Conservation (phyloP, 2,329 filamentous ascomycete species). For the Dactylonectria estremocensis region DNA sequence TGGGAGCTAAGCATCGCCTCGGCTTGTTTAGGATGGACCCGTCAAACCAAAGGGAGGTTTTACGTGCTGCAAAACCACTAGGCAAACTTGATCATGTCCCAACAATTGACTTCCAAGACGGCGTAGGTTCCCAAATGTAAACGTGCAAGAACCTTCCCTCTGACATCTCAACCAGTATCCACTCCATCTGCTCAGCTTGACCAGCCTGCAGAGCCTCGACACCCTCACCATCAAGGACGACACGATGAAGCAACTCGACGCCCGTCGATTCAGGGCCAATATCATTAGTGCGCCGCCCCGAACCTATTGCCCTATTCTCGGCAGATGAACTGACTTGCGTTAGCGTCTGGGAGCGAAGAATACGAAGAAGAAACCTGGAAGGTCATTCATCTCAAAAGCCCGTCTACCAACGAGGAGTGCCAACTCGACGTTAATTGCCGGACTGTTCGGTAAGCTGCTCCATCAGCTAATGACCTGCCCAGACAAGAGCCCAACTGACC, state of each 20-base stretch:
- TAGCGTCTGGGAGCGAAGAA: constrained; percentile 73
- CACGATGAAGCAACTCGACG: constrained; percentile 67
- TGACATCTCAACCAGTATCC: constrained; percentile 69
- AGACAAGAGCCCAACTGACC: constrained; percentile 24
- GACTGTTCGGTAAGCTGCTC: constrained; percentile 68
- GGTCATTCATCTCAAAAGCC: constrained; percentile 66
- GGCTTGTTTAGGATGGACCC: constrained; percentile 79
- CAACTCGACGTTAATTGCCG: constrained; percentile 73
- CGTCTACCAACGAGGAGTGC: constrained; percentile 40
- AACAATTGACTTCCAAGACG: constrained; percentile 78
- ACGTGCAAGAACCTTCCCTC: neutral
- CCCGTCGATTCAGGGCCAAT: constrained; percentile 79
- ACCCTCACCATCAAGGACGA: constrained; percentile 67
- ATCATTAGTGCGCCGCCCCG: constrained; percentile 68
- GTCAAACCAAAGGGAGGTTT: constrained; percentile 69
- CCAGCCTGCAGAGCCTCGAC: constrained; percentile 74
- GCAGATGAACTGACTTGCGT: constrained; percentile 20
- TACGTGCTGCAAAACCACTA: constrained; percentile 71
- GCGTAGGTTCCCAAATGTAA: constrained; percentile 62
- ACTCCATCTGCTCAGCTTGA: constrained; percentile 77
- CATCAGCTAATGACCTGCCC: neutral
- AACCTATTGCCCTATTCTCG: constrained; percentile 9
- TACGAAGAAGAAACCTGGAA: constrained; percentile 83
- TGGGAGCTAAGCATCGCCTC: constrained; percentile 77
- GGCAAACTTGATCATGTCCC: constrained; percentile 75